Evolutionary conservation across 2,329 filamentous ascomycete genomes (phyloP).

Genomic region (Cercospora citrullina): DNA sequence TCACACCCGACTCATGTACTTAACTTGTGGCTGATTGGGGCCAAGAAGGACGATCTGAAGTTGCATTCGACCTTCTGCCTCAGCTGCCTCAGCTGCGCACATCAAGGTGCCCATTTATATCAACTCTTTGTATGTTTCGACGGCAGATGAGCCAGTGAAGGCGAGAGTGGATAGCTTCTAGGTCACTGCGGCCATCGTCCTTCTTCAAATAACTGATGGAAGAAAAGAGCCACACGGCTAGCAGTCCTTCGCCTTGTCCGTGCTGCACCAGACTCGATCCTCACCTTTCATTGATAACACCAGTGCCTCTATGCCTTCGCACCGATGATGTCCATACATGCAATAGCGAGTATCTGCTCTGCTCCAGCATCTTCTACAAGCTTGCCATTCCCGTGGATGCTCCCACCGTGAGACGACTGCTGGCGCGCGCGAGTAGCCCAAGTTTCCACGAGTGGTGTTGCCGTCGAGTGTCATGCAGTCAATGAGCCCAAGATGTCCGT

Average conservation of each 20-base stretch:
- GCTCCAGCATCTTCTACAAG: background rate
- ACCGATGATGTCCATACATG: background rate
- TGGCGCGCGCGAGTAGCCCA: background rate
- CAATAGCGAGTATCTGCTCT: background rate
- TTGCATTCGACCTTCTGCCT: background rate
- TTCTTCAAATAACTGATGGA: background rate
- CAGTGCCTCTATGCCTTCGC: background rate
- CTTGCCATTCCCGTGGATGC: background rate
- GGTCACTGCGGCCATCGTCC: background rate
- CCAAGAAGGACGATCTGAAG: background rate
- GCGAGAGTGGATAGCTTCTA: background rate
- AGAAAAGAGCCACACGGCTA: background rate
- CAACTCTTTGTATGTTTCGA: background rate
- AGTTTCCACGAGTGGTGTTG: background rate
- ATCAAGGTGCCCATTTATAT: background rate
- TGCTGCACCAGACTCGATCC: background rate
- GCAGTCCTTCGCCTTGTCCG: background rate
- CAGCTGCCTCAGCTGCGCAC: background rate
- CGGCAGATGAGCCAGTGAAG: background rate
- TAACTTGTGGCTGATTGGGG: background rate
- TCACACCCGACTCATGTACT: background rate
- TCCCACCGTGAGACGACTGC: background rate
- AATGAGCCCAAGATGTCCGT: background rate
- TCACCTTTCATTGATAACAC: background rate
- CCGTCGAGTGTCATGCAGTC: background rate